Conservation (phyloP, 495 filamentous ascomycete species). For the Talaromyces liani region DNA sequence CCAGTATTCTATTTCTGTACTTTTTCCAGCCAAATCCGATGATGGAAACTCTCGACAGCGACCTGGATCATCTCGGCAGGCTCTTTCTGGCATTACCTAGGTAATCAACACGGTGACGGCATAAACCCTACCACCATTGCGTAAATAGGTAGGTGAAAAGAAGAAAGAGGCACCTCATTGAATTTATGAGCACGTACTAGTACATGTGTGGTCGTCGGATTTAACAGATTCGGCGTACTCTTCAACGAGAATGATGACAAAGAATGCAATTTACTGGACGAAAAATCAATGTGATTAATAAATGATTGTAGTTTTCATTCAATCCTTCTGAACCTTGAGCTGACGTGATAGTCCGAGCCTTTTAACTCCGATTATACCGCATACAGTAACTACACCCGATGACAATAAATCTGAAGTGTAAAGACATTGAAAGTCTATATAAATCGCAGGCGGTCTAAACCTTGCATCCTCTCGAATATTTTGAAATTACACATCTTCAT, state of each 20-base stretch:
- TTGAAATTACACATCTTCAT: not conserved
- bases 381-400: not conserved
- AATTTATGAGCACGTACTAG: not conserved
- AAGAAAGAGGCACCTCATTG: not conserved
- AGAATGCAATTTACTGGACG: not conserved
- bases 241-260: not conserved
- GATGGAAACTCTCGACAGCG: constrained; percentile 15
- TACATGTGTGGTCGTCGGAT: not conserved
- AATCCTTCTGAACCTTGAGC: not conserved
- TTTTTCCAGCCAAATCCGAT: too few relatives aligned
- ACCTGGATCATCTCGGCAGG: too few relatives aligned
- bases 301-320: not conserved
- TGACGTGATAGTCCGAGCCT: not conserved
- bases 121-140: too few relatives aligned
- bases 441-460: not conserved
- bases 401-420: not conserved
- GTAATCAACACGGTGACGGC: too few relatives aligned
- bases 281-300: not conserved
- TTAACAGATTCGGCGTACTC: not conserved
- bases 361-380: not conserved
- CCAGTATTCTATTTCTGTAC: too few relatives aligned
- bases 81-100: too few relatives aligned
- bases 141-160: not conserved
- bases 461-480: not conserved
- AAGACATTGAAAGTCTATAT: not conserved